phyloP scores from a whole-genome alignment of 306 rosid species.

The Cucurbita argyrosperma region DNA sequence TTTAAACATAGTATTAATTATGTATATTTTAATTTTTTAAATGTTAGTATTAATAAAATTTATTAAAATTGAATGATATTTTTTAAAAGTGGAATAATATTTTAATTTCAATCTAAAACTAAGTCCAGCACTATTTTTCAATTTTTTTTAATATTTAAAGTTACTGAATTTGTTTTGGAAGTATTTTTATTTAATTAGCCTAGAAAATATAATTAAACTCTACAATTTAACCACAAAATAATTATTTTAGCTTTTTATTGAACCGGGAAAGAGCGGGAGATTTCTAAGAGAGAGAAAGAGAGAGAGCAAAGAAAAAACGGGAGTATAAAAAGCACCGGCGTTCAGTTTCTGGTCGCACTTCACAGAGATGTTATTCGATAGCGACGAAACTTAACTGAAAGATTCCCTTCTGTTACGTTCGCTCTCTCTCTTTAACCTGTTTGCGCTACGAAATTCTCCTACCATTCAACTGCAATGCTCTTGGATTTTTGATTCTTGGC shows the following conservation, averaged over 20 bases:
- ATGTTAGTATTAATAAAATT: too few species aligned
- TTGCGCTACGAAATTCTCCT: not conserved
- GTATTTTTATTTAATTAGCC: too few species aligned
- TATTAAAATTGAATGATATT: too few species aligned
- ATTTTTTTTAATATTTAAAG: too few species aligned
- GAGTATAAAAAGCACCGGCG: not conserved
- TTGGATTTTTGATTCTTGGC: not conserved
- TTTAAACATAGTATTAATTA: too few species aligned
- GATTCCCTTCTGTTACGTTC: not conserved
- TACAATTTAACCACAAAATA: too few species aligned
- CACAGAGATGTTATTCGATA: not conserved
- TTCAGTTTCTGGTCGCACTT: not conserved
- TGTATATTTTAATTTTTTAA: too few species aligned
- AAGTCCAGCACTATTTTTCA: too few species aligned
- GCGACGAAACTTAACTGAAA: constrained; percentile 1
- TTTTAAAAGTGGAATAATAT: too few species aligned
- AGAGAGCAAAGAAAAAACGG: not conserved
- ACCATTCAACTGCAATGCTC: not conserved
- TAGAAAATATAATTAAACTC: not conserved
- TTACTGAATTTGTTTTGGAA: too few species aligned
- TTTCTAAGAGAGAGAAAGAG: not conserved
- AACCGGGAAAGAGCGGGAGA: not conserved
- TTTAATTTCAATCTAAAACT: too few species aligned
- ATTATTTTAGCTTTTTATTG: not conserved
- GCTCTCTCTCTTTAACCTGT: not conserved